Conservation (phyloP, 805 yeast species). For the Kodamaea nitidulidarum region DNA sequence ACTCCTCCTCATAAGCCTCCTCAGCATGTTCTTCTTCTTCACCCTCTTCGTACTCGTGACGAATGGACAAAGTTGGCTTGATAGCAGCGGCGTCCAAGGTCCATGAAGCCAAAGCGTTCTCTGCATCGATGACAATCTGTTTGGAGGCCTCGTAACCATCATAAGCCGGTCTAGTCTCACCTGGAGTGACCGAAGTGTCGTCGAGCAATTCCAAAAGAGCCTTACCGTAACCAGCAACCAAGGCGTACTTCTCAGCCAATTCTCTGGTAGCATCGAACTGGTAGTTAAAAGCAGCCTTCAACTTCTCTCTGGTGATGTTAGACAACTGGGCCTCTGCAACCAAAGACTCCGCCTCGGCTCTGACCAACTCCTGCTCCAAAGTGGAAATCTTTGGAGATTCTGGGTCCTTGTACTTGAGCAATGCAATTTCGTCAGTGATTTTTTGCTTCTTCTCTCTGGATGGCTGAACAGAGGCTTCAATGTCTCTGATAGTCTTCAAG, state of each 20-base stretch:
- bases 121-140: slow-evolving; percentile 83
- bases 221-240: slow-evolving; percentile 88
- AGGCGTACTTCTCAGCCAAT: slow-evolving; percentile 78
- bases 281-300: slow-evolving; percentile 78
- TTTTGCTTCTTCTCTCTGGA: slow-evolving; percentile 82
- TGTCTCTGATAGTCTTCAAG: slow-evolving; percentile 74
- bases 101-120: slow-evolving; percentile 79
- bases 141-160: slow-evolving; percentile 87
- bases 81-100: slow-evolving; percentile 79
- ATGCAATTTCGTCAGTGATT: slow-evolving; percentile 81
- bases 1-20: slow-evolving; percentile 39
- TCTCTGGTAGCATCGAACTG: slow-evolving; percentile 84
- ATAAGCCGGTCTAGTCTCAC: slow-evolving; percentile 86
- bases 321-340: slow-evolving; percentile 92
- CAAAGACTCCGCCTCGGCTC: slow-evolving; percentile 88
- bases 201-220: slow-evolving; percentile 79
- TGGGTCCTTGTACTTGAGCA: slow-evolving; percentile 80
- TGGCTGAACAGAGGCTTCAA: slow-evolving; percentile 85
- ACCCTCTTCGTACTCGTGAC: slow-evolving; percentile 51
- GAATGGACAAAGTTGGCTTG: slow-evolving; percentile 73
- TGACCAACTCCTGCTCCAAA: slow-evolving; percentile 82
- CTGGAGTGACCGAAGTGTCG: slow-evolving; percentile 84
- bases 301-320: slow-evolving; percentile 81
- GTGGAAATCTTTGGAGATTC: slow-evolving; percentile 76
- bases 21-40: slow-evolving; percentile 37